Base-by-base conservation (phyloP, 768 basidiomycete genomes). In the Gloeopeniophorella convolvens region DNA sequence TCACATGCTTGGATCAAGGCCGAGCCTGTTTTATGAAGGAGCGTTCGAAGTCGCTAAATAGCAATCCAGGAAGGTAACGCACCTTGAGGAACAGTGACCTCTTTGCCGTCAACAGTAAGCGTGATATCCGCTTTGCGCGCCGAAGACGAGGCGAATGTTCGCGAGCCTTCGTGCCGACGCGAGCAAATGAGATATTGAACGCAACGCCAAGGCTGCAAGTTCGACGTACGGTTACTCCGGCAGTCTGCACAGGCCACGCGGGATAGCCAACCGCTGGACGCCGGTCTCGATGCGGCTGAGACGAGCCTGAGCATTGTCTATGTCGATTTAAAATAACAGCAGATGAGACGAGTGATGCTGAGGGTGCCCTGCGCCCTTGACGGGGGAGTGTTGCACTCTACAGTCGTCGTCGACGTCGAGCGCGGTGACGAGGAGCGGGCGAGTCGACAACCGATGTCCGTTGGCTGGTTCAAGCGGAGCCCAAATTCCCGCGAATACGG, bases 1-100 rank as follows among this genome's bases (percentile, higher is more conserved):
- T 93, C 91, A 66, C 93, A 95, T 53, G 93, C 93, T 68, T 96
- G 93, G 64, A 96, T 95, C 63, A 95, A 73, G n/a, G 93, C 93
- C 59, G 91, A 89, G 47, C 90, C 89, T 91, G 50, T 36, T 32
- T 6, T 26, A 7, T 27, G 51, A 20, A 12, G 48, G 35, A 26
- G 36, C 13, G 44, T 28, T 27, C n/a, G 39, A 30, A 27, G n/a
- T 28, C 51, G 10, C 35, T 44, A 41, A 39, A 39, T 39, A 35
- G 28, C 42, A 53, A 18, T 21, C 32, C 15, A 41, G n/a, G n/a
- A n/a, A n/a, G 27, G 18, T 28, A 39, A 70, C 83, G 48, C 51
- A 89, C 94, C 95, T 73, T 95, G 92, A 23, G 92, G 92, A 31
- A 99, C 93, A 2, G 91, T 93, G 18, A 99, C 93, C 71, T 93